A percentile compares a stretch with the other conserved stretches of the same genome.
Evolutionary conservation across 495 filamentous ascomycete genomes (phyloP).

Genomic region (Recurvomyces mirabilis): DNA sequence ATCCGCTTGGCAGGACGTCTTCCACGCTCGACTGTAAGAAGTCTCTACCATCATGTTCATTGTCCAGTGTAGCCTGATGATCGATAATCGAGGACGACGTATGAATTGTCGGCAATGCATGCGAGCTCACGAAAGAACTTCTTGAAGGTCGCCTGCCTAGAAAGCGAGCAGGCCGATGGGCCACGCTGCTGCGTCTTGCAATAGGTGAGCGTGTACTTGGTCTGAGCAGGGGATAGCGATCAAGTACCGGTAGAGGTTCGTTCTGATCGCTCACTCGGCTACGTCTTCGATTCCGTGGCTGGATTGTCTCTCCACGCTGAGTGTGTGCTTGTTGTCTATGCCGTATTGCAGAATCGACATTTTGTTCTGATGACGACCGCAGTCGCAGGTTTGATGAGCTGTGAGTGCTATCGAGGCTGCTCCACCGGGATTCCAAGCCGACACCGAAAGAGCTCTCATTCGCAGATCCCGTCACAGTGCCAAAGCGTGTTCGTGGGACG

Average conservation of each 20-base stretch:
- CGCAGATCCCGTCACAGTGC: neutral
- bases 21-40: neutral
- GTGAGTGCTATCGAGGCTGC: constrained; percentile 9
- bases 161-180: neutral
- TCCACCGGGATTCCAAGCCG: constrained; percentile 5
- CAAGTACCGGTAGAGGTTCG: constrained; percentile 1
- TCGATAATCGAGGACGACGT: neutral
- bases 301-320: neutral
- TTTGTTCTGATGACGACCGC: constrained; percentile 15
- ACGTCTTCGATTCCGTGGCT: neutral
- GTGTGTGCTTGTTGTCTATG: neutral
- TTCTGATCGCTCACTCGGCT: constrained; percentile 9
- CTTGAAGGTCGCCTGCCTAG: neutral
- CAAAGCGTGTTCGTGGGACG: constrained; percentile 16
- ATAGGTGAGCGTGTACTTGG: neutral
- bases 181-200: constrained; percentile 1
- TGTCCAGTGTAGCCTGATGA: neutral
- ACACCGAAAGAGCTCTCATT: neutral
- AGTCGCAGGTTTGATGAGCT: constrained; percentile 7
- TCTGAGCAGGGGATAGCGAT: constrained; percentile 13
- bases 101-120: neutral
- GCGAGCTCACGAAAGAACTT: neutral
- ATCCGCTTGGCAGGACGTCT: neutral
- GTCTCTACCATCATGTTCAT: neutral
- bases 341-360: constrained; percentile 2